These are phyloP conservation scores for Rutstroemia sp. DNA, from an alignment of 2,329 filamentous ascomycete species.

Conservation along the genomic window DNA sequence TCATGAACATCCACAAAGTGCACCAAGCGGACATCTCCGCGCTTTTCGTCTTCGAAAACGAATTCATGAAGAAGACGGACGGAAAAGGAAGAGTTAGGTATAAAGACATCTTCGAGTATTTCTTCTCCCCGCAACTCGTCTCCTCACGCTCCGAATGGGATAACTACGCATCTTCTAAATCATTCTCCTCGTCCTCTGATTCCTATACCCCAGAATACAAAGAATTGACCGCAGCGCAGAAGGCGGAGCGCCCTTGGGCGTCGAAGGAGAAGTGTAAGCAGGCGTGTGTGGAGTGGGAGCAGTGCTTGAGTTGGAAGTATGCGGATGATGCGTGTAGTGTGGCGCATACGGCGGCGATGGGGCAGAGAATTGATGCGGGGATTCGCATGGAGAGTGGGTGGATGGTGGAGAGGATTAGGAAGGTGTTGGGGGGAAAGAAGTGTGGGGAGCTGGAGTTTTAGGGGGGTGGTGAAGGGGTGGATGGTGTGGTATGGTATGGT, in stretches of 20 bases:
- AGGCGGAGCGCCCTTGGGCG: conserved; percentile 10
- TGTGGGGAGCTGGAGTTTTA: conserved; percentile 10
- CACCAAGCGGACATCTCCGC: conserved; percentile 13
- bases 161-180: conserved; percentile 11
- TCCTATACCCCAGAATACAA: not conserved
- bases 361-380: conserved; percentile 7
- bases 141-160: conserved; percentile 10
- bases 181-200: conserved; percentile 6
- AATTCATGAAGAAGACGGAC: conserved; percentile 7
- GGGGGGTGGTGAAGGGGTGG: too few species aligned
- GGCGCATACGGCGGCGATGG: conserved; percentile 12
- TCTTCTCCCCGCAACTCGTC: not conserved
- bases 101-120: conserved; percentile 10
- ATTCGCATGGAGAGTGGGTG: conserved; percentile 15
- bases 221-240: not conserved
- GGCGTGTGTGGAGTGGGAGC: conserved; percentile 12
- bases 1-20: conserved; percentile 15
- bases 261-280: conserved; percentile 9
- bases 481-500: too few species aligned
- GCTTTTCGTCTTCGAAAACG: conserved; percentile 11
- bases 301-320: conserved; percentile 16
- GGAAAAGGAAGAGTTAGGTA: conserved; percentile 9
- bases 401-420: conserved; percentile 15
- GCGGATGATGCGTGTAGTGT: conserved; percentile 12
- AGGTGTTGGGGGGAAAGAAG: conserved; percentile 3